Evolutionary conservation across 768 basidiomycete genomes (phyloP).

Genomic region (Mycena rebaudengoi): DNA sequence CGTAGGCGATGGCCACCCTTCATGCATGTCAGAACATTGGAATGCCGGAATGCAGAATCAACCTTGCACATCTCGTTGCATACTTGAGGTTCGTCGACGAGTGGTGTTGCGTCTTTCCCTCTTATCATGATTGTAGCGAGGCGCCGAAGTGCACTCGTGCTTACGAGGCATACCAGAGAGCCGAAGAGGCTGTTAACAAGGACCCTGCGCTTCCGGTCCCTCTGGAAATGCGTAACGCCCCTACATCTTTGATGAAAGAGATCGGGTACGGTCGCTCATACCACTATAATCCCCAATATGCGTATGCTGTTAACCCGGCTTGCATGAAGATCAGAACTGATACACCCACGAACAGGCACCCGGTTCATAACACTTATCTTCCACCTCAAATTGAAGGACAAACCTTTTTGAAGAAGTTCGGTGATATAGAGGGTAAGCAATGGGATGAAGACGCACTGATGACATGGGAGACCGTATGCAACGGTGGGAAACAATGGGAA

Average conservation of each 20-base stretch:
- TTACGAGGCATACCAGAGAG: slow-evolving; percentile 79
- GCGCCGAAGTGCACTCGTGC: slow-evolving; percentile 83
- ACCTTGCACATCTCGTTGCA: slow-evolving; percentile 78
- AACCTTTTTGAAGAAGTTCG: slow-evolving; percentile 53
- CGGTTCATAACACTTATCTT: slow-evolving; percentile 70
- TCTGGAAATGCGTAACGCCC: slow-evolving; percentile 78
- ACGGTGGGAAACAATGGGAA: slow-evolving; percentile 57
- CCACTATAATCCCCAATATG: slow-evolving; percentile 67
- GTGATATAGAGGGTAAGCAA: slow-evolving; percentile 52
- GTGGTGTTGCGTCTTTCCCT: not conserved
- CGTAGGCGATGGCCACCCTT: slow-evolving; percentile 68
- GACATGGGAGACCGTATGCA: slow-evolving; percentile 63
- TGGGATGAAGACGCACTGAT: slow-evolving; percentile 70
- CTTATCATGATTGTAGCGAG: slow-evolving; percentile 42
- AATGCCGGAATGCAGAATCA: slow-evolving; percentile 87
- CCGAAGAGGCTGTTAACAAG: slow-evolving; percentile 66
- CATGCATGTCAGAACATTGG: slow-evolving; percentile 75
- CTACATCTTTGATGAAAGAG: slow-evolving; percentile 73
- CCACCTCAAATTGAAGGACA: slow-evolving; percentile 56
- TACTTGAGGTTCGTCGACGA: slow-evolving; percentile 60
- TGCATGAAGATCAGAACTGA: slow-evolving; percentile 7
- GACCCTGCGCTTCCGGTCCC: slow-evolving; percentile 71
- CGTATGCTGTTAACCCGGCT: slow-evolving; percentile 41
- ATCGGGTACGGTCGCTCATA: slow-evolving; percentile 75
- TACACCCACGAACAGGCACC: slow-evolving; percentile 55